Base-by-base conservation (phyloP, 257 asterid genomes). In the Henckelia pumila region DNA sequence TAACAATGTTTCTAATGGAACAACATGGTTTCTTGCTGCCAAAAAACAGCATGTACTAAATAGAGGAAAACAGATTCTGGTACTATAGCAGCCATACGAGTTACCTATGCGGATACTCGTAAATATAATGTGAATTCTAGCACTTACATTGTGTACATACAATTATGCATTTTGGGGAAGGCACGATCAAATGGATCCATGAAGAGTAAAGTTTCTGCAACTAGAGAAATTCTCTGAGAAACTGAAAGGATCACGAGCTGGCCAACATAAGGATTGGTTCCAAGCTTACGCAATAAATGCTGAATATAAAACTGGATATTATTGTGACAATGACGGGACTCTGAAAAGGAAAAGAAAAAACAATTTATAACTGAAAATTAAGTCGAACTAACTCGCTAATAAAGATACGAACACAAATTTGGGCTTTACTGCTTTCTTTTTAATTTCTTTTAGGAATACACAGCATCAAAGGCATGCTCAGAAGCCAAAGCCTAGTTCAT, bases 211-310 rank as follows among this genome's bases (percentile, higher is more conserved):
- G 88, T 84, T 83, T 94, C 97, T 58, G 99, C 88, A 69, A 82
- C 81, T 67, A 80, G 22, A 72, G 91, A 88, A 76, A 94, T 87
- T 73, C 87, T 88, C 76, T 87, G 95, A 72, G 96, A 88, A 76
- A 82, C 89, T 32, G 95, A 78, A 59, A 94, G 86, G 76, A 94
- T 82, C 37, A 80, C 56, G 24, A 87, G 91, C 79, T 91, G 99
- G n/a, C 99, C 99, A 61, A 87, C 57, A 66, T 73, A 87, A 53
- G 91, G 80, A 67, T 85, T 85, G 9, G 78, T 83, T 76, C 99
- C 99, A 67, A 94, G 95, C 75, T 84, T 89, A 24, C 97, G 96
- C 75, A 88, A 50, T 81, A 94, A 75, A 75, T 91, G 97, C 79
- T 94, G 99, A 67, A 85, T 75, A 79, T 80, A 78, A 77, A 74